Base-by-base conservation (phyloP, 2,329 filamentous ascomycete species). In the Acephala macrosclerotiorum region DNA sequence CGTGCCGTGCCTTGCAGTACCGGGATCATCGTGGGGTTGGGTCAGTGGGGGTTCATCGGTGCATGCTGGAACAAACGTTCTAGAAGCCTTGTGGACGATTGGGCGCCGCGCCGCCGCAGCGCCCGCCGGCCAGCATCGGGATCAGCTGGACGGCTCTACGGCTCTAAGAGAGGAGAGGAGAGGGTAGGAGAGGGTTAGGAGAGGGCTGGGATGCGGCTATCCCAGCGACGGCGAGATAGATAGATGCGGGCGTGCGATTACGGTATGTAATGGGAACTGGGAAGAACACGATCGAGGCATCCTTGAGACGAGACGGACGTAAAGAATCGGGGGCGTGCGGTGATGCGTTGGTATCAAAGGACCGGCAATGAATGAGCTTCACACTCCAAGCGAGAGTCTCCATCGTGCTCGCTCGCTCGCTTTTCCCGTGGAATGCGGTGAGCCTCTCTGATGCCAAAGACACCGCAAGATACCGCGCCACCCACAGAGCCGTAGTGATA, bases 61-160 rank as follows among this genome's bases (percentile, higher is more conserved):
- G 45, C 45, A 49, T 49, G 11, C n/a, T 49, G 49, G 49, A 38
- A 55, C 25, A 2, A 57, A 57, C 33, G 55, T 57, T 57, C 55
- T 57, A 57, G 55, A 57, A 57, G 29, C 18, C 20, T 57, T 57
- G 55, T 36, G 33, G 55, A 38, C 29, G 9, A 57, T 57, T 57
- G 55, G 55, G 26, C 26, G 11, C 6, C 18, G 18, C 6, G 18
- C 8, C 42, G 6, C n/a, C 20, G 47, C 20, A 22, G 9, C 25
- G 47, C 11, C 45, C 3, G 20, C 22, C 22, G 25, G 47, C 49
- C 26, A n/a, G 55, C 29, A 38, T 7, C 29, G 55, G 55, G n/a
- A n/a, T 57, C 55, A 57, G 29, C 36, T 36, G 29, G 29, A n/a
- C n/a, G 29, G 29, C 29, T 33, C 29, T 5, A 33, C 4, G 29